Evolutionary conservation across 1,139 yeast species (phyloP).

Genomic region (Hanseniaspora uvarum): DNA sequence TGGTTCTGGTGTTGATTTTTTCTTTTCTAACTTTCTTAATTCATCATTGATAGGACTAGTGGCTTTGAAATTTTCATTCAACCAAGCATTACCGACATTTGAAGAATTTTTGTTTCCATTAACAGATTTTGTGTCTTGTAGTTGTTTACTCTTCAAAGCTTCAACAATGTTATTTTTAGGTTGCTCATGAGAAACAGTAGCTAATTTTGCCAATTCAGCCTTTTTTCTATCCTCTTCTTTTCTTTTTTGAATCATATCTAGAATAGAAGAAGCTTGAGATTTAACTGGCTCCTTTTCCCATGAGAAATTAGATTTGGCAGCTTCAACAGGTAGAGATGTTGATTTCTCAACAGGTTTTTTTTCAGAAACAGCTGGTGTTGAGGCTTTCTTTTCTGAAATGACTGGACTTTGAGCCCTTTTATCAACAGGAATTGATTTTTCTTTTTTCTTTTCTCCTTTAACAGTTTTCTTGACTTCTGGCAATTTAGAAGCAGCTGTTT

Average conservation of each 20-base stretch:
- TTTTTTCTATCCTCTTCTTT: conserved; percentile 20
- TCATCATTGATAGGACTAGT: neutral
- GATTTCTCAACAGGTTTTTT: neutral
- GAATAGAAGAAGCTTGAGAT: neutral
- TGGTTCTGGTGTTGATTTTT: conserved; percentile 4
- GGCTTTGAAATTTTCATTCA: neutral
- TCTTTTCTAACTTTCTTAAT: neutral
- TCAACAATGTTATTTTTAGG: conserved; percentile 9
- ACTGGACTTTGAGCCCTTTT: neutral
- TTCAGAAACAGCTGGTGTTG: neutral
- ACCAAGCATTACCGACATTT: neutral
- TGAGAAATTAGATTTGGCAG: conserved; percentile 12
- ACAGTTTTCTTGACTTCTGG: neutral
- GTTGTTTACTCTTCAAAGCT: conserved; percentile 19
- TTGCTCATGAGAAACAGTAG: conserved; percentile 4
- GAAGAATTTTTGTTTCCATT: conserved; percentile 17
- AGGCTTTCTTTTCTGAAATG: neutral
- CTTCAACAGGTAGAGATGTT: neutral
- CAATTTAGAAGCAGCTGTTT: neutral
- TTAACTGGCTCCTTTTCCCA: conserved; percentile 15
- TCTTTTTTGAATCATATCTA: conserved; percentile 11
- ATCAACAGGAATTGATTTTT: neutral
- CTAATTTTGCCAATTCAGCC: conserved; percentile 12
- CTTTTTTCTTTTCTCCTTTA: neutral
- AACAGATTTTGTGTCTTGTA: neutral